A percentile compares a stretch with the other conserved stretches of the same genome.
These are phyloP conservation scores for Coemansia sp. DNA, from an alignment of 371 early-diverging fungal species.

Conservation along the genomic window DNA sequence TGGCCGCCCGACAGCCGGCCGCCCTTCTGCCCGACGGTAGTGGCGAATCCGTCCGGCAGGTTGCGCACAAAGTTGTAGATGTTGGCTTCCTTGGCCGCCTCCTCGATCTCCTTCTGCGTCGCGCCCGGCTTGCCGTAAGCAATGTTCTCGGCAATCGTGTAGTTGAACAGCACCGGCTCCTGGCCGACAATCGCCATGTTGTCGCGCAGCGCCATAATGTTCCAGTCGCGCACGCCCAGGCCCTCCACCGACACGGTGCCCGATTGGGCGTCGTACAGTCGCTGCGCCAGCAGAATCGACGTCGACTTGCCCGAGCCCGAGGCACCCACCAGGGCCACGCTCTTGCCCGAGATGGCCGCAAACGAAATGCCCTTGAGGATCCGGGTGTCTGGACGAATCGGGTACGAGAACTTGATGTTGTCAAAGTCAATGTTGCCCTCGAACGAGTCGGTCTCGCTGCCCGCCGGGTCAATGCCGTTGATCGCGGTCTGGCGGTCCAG, in stretches of 20 bases:
- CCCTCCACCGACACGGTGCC: conserved; percentile 78
- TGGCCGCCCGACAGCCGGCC: conserved; percentile 77
- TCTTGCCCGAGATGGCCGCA: conserved; percentile 75
- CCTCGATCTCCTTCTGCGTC: conserved; percentile 56
- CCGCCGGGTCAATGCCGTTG: conserved; percentile 52
- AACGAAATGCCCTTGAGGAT: conserved; percentile 79
- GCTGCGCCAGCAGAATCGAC: conserved; percentile 76
- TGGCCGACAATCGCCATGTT: conserved; percentile 81
- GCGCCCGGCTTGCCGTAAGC: conserved; percentile 61
- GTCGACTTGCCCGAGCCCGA: conserved; percentile 87
- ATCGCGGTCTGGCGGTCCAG: conserved; percentile 62
- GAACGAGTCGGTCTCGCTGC: conserved; percentile 6
- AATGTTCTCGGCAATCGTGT: conserved; percentile 70
- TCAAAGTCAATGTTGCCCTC: conserved; percentile 55
- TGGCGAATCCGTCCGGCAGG: conserved; percentile 66
- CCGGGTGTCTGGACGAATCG: conserved; percentile 65
- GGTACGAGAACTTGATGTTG: conserved; percentile 70
- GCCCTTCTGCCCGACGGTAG: conserved; percentile 70
- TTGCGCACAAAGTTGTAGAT: conserved; percentile 63
- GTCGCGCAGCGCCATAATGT: conserved; percentile 66
- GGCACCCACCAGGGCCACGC: conserved; percentile 91
- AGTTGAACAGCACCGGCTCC: conserved; percentile 69
- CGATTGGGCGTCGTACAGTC: conserved; percentile 76
- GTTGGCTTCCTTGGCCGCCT: conserved; percentile 62
- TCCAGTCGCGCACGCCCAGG: conserved; percentile 68